A percentile compares a stretch with the other conserved stretches of the same genome.
Conservation (phyloP, 1,284 basidiomycete species). For the Austropuccinia psidii region DNA sequence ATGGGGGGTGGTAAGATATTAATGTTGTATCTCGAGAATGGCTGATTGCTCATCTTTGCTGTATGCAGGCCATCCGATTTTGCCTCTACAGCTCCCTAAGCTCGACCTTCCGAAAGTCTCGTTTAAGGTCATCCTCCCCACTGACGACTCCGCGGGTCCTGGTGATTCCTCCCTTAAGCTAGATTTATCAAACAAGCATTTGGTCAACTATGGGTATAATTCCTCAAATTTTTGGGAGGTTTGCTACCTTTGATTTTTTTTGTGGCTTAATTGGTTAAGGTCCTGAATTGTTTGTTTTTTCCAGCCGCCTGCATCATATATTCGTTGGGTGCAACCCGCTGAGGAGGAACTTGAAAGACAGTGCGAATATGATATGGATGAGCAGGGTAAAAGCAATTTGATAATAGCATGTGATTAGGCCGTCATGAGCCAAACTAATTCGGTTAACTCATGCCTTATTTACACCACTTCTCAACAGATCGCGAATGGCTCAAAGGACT, state of each 20-base stretch:
- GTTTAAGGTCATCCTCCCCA: slow-evolving; percentile 5
- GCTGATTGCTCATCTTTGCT: no score
- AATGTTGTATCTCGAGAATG: no score
- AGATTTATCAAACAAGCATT: slow-evolving; percentile 18
- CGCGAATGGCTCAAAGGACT: slow-evolving; percentile 87
- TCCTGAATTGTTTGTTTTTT: slow-evolving; percentile 25
- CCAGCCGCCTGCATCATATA: slow-evolving; percentile 36
- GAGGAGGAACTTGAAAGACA: slow-evolving; percentile 84
- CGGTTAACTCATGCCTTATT: neutral
- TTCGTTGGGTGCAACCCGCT: slow-evolving; percentile 54
- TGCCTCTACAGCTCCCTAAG: slow-evolving; percentile 25
- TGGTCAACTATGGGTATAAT: slow-evolving; percentile 27
- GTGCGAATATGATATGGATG: slow-evolving; percentile 99
- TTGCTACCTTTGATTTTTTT: slow-evolving; percentile 15
- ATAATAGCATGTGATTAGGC: no score
- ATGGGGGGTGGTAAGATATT: no score
- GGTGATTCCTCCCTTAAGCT: neutral
- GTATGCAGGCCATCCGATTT: slow-evolving; percentile 35
- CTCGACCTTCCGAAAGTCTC: slow-evolving; percentile 35
- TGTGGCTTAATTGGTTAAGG: slow-evolving; percentile 15
- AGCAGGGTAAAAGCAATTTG: slow-evolving; percentile 87
- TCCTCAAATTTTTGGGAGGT: slow-evolving; percentile 22
- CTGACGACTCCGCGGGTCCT: neutral
- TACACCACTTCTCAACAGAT: slow-evolving; percentile 54
- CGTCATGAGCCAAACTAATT: no score